Percentiles rank a stretch among this genome's conserved stretches.
Conservation (phyloP, 2,329 filamentous ascomycete genomes). For the Diaporthe sp. region DNA sequence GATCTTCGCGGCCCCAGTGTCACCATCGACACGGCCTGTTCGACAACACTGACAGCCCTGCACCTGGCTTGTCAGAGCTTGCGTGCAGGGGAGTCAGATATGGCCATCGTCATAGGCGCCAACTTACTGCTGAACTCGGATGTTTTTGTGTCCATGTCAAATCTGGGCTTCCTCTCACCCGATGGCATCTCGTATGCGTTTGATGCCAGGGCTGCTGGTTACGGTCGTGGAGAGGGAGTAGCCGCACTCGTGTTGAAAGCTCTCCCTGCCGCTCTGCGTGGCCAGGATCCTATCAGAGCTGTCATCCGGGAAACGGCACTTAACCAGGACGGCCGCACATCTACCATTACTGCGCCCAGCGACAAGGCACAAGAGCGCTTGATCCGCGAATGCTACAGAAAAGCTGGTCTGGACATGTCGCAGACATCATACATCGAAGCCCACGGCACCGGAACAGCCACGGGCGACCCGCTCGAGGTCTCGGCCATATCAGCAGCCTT, state of each 20-base stretch:
- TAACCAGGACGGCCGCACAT: background rate
- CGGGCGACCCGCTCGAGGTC: background rate
- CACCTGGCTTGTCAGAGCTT: background rate
- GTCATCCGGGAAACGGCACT: background rate
- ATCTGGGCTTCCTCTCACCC: background rate
- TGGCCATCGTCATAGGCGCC: background rate
- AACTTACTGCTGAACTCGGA: background rate
- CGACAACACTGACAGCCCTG: background rate
- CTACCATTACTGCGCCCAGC: background rate
- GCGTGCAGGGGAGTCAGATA: background rate
- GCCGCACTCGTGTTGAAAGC: background rate
- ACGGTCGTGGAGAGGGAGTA: background rate
- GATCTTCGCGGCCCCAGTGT: background rate
- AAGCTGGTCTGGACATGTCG: background rate
- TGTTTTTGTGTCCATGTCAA: background rate
- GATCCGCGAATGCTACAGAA: background rate
- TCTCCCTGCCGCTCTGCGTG: background rate
- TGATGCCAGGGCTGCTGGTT: background rate
- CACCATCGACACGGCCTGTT: background rate
- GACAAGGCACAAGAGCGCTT: background rate
- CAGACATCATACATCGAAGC: background rate
- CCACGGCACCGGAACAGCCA: background rate
- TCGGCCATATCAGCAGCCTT: background rate
- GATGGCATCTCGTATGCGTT: background rate
- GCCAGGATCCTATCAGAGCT: background rate